Conservation (phyloP, 768 basidiomycete species). For the Russula virescens region DNA sequence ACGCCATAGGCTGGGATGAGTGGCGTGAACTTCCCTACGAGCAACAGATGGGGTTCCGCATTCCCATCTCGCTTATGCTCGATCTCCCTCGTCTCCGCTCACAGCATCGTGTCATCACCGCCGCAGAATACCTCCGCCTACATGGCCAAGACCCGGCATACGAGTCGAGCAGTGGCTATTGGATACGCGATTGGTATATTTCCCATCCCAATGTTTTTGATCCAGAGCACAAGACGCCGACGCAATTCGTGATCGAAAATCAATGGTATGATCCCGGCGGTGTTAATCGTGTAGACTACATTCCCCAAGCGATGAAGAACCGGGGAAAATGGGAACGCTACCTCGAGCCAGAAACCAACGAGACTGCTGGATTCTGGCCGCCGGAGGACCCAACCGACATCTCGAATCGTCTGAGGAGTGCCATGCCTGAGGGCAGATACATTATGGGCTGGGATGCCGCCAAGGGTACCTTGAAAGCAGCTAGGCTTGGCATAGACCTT, state of each 20-base stretch:
- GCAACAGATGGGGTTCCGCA: conserved; percentile 34
- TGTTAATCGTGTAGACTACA: conserved; percentile 36
- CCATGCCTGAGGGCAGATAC: background rate
- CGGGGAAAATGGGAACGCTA: conserved; percentile 31
- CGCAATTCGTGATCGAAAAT: conserved; percentile 36
- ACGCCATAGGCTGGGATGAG: conserved; percentile 38
- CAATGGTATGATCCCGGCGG: conserved; percentile 36
- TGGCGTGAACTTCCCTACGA: conserved; percentile 38
- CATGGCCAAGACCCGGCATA: conserved; percentile 33
- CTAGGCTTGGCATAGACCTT: background rate
- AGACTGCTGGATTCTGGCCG: conserved; percentile 17
- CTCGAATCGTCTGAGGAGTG: background rate
- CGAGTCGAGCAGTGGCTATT: conserved; percentile 37
- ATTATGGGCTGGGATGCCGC: conserved; percentile 10
- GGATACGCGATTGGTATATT: conserved; percentile 35
- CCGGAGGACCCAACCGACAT: background rate
- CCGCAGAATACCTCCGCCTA: conserved; percentile 40
- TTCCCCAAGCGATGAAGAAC: conserved; percentile 31
- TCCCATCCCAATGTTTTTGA: conserved; percentile 29
- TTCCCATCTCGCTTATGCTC: conserved; percentile 37
- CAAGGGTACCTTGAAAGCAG: background rate
- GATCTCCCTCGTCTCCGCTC: conserved; percentile 38
- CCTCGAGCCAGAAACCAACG: conserved; percentile 21
- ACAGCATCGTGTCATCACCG: conserved; percentile 37
- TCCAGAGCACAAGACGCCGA: conserved; percentile 24